Evolutionary conservation across 1,284 basidiomycete species (phyloP), one percentile per base, ranked within the genome.

Genomic region (Trametes polyzona): DNA sequence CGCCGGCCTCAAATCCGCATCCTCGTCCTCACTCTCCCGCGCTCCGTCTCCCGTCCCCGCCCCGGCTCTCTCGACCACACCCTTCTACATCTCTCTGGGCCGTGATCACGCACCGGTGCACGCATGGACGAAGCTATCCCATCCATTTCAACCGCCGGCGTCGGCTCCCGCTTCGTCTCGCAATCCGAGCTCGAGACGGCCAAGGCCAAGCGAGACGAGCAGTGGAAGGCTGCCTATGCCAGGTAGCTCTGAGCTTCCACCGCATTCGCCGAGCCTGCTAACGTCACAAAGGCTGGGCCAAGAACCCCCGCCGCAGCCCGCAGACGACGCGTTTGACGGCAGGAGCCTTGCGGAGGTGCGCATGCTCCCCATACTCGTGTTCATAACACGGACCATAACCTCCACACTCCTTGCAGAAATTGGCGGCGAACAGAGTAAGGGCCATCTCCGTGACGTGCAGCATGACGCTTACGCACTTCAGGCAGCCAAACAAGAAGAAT

Each of bases 191-290:
- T 97, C 42, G 93, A 95, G 47, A 81, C 84, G 27, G 92, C 92
- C 23, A 90, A 87, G 61, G 79, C 83, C 10, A 79, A 84, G 40
- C 80, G 87, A 59, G 92, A 96, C 26, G 88, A 92, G 67, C 92
- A 96, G 69, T 96, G 95, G 92, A 92, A 88, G 69, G 94, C 91
- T 12, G 95, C 95, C 14, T 97, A 96, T 74, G 93, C 89, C 37
- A 83, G 93, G 92, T 90, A 64, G 27, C 41, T 35, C 41, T 40
- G 14, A 16, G 30, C 21, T 6, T 41, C 24, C 24, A 24, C 26
- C 26, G 33, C 19, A 26, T 51, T 9, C 19, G n/a, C 30, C 26
- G 74, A 72, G 27, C 54, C 44, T 47, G 26, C 23, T 62, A 43
- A 42, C 55, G 33, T 29, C 65, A 19, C 32, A 39, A 73, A 93